phyloP scores from a whole-genome alignment of 1,284 basidiomycete species.

The Exobasidium cylindrosporum region DNA sequence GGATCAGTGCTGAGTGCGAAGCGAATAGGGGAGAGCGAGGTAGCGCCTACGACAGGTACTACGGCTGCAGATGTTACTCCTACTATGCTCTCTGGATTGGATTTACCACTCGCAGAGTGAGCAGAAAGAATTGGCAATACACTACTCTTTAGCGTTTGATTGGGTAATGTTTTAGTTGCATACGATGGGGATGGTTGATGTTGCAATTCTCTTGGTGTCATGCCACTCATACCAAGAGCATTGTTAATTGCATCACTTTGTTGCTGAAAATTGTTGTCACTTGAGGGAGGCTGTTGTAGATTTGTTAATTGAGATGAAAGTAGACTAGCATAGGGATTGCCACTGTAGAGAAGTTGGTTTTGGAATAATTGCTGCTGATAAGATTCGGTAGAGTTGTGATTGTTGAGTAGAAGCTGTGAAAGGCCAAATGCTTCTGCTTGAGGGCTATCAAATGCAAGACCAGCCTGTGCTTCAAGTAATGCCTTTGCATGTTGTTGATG shows the following conservation, averaged over 20 bases:
- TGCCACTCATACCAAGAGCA: background rate
- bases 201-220: background rate
- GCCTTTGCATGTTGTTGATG: conserved; percentile 3
- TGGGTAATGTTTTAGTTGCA: background rate
- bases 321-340: background rate
- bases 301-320: background rate
- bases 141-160: background rate
- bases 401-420: background rate
- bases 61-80: background rate
- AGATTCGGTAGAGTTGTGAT: background rate
- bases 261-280: background rate
- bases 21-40: background rate
- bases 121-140: no score
- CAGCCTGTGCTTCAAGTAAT: background rate
- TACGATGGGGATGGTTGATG: background rate
- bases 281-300: background rate
- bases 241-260: background rate
- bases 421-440: background rate
- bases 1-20: background rate
- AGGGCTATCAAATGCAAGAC: background rate
- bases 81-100: no score
- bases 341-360: background rate
- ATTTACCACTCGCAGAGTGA: no score
- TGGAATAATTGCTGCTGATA: background rate
- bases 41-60: background rate